These are phyloP conservation scores for Colletotrichum trifolii DNA, from an alignment of 2,329 filamentous ascomycete genomes.

Conservation along the genomic window DNA sequence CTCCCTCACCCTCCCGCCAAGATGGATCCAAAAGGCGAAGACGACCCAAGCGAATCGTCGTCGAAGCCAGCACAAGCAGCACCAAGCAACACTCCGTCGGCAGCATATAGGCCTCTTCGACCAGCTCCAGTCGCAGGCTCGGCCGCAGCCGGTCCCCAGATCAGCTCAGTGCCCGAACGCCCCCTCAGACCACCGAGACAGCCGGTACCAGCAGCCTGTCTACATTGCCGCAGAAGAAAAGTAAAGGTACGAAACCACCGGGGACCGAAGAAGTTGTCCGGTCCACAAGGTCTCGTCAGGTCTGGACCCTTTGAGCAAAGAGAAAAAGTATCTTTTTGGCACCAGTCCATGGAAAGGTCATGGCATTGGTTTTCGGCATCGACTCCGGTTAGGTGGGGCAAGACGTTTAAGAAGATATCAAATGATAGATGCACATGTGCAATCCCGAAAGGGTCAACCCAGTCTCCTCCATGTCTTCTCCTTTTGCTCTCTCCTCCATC, in stretches of 20 bases:
- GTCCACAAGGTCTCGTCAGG: no score
- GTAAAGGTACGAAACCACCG: constrained; percentile 20
- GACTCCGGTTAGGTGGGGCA: constrained; percentile 21
- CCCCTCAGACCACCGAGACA: constrained; percentile 15
- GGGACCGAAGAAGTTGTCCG: no score
- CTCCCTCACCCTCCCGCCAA: neutral
- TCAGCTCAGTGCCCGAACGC: neutral
- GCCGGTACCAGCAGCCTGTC: constrained; percentile 21
- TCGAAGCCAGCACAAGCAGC: neutral
- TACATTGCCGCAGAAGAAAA: constrained; percentile 28
- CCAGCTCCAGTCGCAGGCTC: constrained; percentile 3
- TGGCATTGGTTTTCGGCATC: constrained; percentile 11
- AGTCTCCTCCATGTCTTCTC: neutral
- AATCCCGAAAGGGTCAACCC: neutral
- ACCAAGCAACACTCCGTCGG: no score
- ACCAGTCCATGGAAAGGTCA: neutral
- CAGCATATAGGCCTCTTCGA: constrained; percentile 1
- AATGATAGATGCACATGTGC: constrained; percentile 11
- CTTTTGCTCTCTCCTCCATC: no score
- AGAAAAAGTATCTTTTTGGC: constrained; percentile 5
- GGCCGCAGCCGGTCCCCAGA: neutral
- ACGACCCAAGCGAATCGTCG: neutral
- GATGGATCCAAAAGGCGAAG: neutral
- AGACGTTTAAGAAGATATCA: constrained; percentile 6
- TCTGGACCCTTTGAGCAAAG: no score